These are phyloP conservation scores for Psilocybe subaeruginosa DNA, from an alignment of 768 basidiomycete genomes.

Conservation along the genomic window DNA sequence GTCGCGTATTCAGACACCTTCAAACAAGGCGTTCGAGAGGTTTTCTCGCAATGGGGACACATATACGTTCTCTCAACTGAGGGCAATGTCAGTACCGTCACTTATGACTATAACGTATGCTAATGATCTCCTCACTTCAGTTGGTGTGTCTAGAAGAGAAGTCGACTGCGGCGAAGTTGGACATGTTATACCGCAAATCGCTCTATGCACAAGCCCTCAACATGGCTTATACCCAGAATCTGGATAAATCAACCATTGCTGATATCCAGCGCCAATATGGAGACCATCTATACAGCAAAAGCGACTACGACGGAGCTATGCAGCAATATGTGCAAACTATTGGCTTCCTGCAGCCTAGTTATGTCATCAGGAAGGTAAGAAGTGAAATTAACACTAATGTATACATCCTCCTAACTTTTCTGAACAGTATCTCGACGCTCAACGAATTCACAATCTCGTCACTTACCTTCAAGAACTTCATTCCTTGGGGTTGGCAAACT, in stretches of 20 bases:
- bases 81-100: conserved; percentile 49
- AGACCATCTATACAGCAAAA: conserved; percentile 88
- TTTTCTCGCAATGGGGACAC: conserved; percentile 81
- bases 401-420: neutral
- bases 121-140: conserved; percentile 33
- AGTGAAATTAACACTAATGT: neutral
- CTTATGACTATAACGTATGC: neutral
- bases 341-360: conserved; percentile 87
- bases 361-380: conserved; percentile 92
- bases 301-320: conserved; percentile 94
- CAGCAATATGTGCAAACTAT: conserved; percentile 90
- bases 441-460: conserved; percentile 92
- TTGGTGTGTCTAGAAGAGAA: conserved; percentile 74
- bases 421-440: conserved; percentile 90
- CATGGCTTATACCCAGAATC: conserved; percentile 77
- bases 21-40: conserved; percentile 79
- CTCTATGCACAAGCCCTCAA: conserved; percentile 81
- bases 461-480: conserved; percentile 97
- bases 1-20: conserved; percentile 85
- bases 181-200: conserved; percentile 80
- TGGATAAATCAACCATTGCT: conserved; percentile 75
- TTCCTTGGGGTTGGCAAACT: conserved; percentile 85
- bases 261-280: conserved; percentile 92
- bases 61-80: conserved; percentile 81
- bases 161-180: conserved; percentile 82